These are phyloP conservation scores for Xylariales sp. DNA, from an alignment of 2,329 filamentous ascomycete genomes.

Conservation along the genomic window DNA sequence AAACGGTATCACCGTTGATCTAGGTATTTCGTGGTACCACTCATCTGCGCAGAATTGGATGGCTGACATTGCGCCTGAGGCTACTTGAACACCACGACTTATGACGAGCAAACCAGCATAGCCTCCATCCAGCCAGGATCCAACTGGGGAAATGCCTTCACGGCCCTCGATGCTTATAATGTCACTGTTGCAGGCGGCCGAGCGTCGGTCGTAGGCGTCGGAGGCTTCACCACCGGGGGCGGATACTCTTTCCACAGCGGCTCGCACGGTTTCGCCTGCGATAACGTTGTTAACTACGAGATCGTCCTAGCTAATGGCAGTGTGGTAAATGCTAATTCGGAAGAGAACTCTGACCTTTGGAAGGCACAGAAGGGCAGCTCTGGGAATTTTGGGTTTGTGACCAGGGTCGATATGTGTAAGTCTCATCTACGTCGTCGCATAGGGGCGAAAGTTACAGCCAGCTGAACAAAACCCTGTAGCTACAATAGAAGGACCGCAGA, in stretches of 20 bases:
- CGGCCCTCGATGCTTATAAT: constrained; percentile 12
- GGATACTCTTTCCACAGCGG: constrained; percentile 14
- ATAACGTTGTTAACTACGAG: constrained; percentile 15
- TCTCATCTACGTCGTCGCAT: constrained; percentile 9
- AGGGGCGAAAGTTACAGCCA: background rate
- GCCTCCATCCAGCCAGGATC: constrained; percentile 26
- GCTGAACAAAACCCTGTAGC: background rate
- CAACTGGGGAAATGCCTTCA: constrained; percentile 21
- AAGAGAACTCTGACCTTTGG: constrained; percentile 34
- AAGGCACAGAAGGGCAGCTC: constrained; percentile 40
- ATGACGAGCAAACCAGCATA: constrained; percentile 21
- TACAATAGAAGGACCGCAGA: background rate
- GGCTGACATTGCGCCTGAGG: too few species aligned
- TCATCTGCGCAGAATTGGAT: too few species aligned
- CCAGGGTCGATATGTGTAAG: constrained; percentile 23
- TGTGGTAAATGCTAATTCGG: constrained; percentile 34
- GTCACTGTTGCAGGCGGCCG: constrained; percentile 20
- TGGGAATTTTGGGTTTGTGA: constrained; percentile 38
- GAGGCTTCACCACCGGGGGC: constrained; percentile 22
- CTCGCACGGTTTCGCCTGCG: constrained; percentile 6
- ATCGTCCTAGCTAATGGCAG: constrained; percentile 36
- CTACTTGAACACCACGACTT: constrained; percentile 23
- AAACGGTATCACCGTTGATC: constrained; percentile 13
- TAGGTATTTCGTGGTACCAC: too few species aligned
- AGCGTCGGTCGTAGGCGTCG: constrained; percentile 20